Evolutionary conservation across 768 basidiomycete species (phyloP).

Genomic region (Rubroboletus satanas): DNA sequence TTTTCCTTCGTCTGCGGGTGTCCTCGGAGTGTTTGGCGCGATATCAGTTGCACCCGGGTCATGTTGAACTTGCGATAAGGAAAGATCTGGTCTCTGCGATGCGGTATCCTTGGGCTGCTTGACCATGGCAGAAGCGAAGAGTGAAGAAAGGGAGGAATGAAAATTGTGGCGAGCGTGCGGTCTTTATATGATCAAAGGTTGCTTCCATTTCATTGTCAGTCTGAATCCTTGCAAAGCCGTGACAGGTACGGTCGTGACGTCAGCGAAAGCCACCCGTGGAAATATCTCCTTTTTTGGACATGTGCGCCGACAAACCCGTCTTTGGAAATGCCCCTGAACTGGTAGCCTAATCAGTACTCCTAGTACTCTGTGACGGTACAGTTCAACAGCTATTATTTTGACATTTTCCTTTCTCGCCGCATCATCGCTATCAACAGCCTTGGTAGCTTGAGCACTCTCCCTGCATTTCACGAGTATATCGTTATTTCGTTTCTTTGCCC

Average conservation of each 20-base stretch:
- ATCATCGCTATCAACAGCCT: too few species aligned
- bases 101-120: background rate
- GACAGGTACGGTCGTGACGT: conserved; percentile 17
- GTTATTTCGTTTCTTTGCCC: background rate
- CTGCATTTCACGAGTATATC: background rate
- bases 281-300: conserved; percentile 1
- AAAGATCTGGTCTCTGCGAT: conserved; percentile 9
- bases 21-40: conserved; percentile 61
- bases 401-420: too few species aligned
- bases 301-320: background rate
- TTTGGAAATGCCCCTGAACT: background rate
- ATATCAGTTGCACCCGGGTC: background rate
- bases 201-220: conserved; percentile 12
- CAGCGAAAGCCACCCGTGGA: conserved; percentile 1
- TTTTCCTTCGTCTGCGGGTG: conserved; percentile 90
- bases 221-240: background rate
- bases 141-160: background rate
- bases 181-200: conserved; percentile 7
- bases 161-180: conserved; percentile 2
- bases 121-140: conserved; percentile 15
- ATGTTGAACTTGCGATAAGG: conserved; percentile 13
- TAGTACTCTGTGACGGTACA: too few species aligned
- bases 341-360: too few species aligned
- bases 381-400: too few species aligned
- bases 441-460: background rate